Evolutionary conservation across 441 rosid genomes (phyloP).

Genomic region (Pelargonium myrrhifolium): DNA sequence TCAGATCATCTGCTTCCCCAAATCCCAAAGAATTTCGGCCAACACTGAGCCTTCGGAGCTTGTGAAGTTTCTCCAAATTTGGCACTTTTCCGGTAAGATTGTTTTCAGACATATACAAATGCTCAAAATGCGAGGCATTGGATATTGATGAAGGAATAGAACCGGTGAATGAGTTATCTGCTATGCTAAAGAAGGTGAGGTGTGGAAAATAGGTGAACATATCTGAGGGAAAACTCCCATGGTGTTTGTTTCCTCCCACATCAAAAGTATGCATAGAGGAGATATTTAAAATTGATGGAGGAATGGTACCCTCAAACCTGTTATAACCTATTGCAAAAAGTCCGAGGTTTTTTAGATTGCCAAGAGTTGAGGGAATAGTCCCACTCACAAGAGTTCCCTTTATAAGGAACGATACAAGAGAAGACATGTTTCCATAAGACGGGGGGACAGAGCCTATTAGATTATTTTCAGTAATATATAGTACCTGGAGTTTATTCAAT

Average conservation of each 20-base stretch:
- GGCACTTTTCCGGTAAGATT: conserved; percentile 14
- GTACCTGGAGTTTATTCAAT: background rate
- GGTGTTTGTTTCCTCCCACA: conserved; percentile 8
- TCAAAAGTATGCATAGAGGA: background rate
- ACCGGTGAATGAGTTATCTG: conserved; percentile 7
- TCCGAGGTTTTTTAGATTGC: conserved; percentile 9
- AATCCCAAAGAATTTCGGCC: conserved; percentile 13
- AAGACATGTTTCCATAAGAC: conserved; percentile 22
- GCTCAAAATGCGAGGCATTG: conserved; percentile 17
- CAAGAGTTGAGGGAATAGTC: conserved; percentile 16
- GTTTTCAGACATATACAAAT: background rate
- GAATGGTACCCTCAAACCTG: conserved; percentile 19
- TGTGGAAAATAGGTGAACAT: conserved; percentile 16
- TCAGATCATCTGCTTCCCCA: conserved; percentile 11
- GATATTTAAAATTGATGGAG: conserved; percentile 25
- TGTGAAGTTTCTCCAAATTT: background rate
- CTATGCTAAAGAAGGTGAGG: background rate
- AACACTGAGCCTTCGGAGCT: background rate
- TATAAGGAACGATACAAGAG: background rate
- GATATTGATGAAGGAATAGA: conserved; percentile 22
- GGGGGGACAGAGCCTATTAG: conserved; percentile 20
- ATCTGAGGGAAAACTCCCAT: conserved; percentile 19
- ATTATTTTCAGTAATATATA: background rate
- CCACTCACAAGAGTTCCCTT: conserved; percentile 10
- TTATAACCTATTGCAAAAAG: background rate